Conservation (phyloP, 2,329 filamentous ascomycete genomes). For the Trichoderma koningii region DNA sequence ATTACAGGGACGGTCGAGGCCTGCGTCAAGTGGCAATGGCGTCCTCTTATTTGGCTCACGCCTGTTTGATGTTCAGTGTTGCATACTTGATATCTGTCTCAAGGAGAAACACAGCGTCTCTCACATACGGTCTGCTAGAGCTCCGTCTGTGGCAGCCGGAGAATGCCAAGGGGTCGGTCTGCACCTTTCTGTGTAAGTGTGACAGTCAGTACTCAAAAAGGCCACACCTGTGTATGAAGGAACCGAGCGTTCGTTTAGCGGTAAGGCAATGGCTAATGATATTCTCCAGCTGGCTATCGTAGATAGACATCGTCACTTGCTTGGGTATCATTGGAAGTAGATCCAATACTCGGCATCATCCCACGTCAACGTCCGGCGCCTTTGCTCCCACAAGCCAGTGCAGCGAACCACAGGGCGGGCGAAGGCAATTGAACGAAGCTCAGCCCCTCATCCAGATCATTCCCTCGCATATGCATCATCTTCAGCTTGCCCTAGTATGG, state of each 20-base stretch:
- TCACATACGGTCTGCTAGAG: too few relatives aligned
- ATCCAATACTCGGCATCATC: not conserved
- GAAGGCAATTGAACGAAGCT: not conserved
- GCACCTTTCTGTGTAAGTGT: too few relatives aligned
- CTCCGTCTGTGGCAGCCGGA: too few relatives aligned
- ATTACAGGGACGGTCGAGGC: not conserved
- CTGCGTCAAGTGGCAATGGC: not conserved
- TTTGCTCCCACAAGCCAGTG: not conserved
- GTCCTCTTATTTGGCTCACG: not conserved
- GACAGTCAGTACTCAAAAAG: too few relatives aligned
- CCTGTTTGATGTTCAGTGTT: not conserved
- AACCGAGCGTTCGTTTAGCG: too few relatives aligned
- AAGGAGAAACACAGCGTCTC: conserved; percentile 1
- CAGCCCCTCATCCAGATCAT: not conserved
- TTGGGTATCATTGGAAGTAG: too few relatives aligned
- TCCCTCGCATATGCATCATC: conserved; percentile 16
- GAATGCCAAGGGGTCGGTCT: too few relatives aligned
- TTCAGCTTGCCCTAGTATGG: conserved; percentile 8
- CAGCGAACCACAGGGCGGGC: not conserved
- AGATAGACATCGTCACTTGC: not conserved
- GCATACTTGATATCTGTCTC: not conserved
- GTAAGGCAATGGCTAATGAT: not conserved
- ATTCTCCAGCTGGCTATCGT: not conserved
- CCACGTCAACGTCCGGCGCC: not conserved
- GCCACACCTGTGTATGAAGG: too few relatives aligned